Evolutionary conservation across 2,329 filamentous ascomycete species (phyloP).

Genomic region (Xylariaceae sp.): DNA sequence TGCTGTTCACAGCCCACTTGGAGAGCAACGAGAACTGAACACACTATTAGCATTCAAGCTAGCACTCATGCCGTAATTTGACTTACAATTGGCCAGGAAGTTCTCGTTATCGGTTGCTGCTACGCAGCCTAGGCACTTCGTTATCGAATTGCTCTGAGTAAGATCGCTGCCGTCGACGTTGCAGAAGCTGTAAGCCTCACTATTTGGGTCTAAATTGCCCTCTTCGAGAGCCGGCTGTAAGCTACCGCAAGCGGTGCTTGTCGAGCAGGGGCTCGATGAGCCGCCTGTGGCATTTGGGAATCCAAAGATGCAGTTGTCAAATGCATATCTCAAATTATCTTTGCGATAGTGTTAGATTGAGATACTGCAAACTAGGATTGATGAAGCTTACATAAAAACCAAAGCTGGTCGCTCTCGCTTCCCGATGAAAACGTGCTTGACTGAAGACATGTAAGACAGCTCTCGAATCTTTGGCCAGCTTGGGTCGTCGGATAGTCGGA

Average conservation of each 20-base stretch:
- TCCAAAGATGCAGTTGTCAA: slow-evolving; percentile 50
- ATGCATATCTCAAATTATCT: slow-evolving; percentile 53
- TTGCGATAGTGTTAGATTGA: slow-evolving; percentile 8
- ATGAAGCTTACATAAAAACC: slow-evolving; percentile 53
- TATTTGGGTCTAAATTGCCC: slow-evolving; percentile 34
- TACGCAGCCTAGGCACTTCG: slow-evolving; percentile 45
- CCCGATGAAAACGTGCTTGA: slow-evolving; percentile 46
- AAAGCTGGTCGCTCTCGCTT: slow-evolving; percentile 49
- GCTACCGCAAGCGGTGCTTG: slow-evolving; percentile 46
- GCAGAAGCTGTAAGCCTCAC: slow-evolving; percentile 46
- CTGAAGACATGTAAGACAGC: slow-evolving; percentile 51
- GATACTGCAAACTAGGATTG: background rate
- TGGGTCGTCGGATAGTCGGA: slow-evolving; percentile 36
- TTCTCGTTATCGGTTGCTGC: slow-evolving; percentile 37
- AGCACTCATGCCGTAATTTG: background rate
- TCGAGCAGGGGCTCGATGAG: slow-evolving; percentile 47
- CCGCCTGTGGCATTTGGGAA: slow-evolving; percentile 45
- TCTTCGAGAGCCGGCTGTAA: slow-evolving; percentile 39
- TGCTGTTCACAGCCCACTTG: slow-evolving; percentile 49
- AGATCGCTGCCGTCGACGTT: slow-evolving; percentile 36
- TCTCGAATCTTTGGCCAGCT: slow-evolving; percentile 43
- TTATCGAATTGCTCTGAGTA: slow-evolving; percentile 30
- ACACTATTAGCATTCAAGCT: slow-evolving; percentile 6
- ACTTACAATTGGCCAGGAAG: slow-evolving; percentile 49
- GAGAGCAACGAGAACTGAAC: slow-evolving; percentile 46